Base-by-base conservation (phyloP, 352 stramenopile genomes). In the Globisporangium orthogonon region DNA sequence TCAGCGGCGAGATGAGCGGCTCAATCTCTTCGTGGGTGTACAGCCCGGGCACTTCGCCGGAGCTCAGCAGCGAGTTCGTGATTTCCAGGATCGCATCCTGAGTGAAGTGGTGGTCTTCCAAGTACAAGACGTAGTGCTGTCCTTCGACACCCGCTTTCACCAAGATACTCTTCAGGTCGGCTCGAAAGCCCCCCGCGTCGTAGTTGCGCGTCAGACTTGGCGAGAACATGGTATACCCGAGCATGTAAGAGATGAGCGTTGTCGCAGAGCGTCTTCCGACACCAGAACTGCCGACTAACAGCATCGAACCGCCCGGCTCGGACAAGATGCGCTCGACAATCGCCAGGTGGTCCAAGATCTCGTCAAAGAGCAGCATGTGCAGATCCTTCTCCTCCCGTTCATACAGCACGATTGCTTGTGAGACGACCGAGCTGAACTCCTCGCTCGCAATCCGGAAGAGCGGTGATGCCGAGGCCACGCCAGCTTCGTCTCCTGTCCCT, bases 11-110 rank as follows among this genome's bases (percentile, higher is more conserved):
- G 23, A 98, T 87, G n/a, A 96, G 65, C 11, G 90, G 84, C 62
- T 97, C 93, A 33, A 98, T 89, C 64, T 98, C 94, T 62, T 98
- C 91, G 60, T 97, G 82, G 4, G 86, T 96, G 69, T 97, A 97
- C 56, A 98, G 58, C 1, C 93, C 93, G 0, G 92, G 93, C 0
- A 97, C 91, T 70, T 98, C 92, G 1, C 93, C 93, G 0, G 87
- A 88, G 48, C 83, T 96, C 6, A 98, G 66, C 17, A 98, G 56
- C 14, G 87, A 97, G 60, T 98, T 98, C 3, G 94, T 84, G 30
- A 92, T 88, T 57, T 98, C 93, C 28, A 98, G 63, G 23, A 98
- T 93, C 2, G 84, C 79, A 35, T 96, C 86, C 41, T 91, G 76
- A 3, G 75, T 80, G 39, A 98, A 89, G 52, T 98, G 91, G 58